Evolutionary conservation across 2,329 filamentous ascomycete species (phyloP), one percentile per base, ranked within the genome.

Genomic region (Rutstroemia sp.): DNA sequence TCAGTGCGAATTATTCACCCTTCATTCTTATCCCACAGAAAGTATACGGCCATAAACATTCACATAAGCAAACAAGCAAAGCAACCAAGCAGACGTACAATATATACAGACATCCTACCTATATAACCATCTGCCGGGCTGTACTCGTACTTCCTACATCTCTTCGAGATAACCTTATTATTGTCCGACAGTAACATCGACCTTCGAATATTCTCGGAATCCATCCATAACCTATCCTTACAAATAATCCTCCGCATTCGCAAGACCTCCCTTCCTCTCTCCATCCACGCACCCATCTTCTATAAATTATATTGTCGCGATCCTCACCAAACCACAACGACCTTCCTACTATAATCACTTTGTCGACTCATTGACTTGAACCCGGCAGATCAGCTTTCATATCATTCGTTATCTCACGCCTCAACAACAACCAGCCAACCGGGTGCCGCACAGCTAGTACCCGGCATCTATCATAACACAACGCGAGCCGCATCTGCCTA

Each of bases 381-480:
- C 46, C 34, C 10, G 46, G 46, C 46, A 48, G 46, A 48, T 48
- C 46, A 34, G 8, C 23, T 48, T 8, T 17, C n/a, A 19, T 17
- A 42, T 19, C 39, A 50, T 51, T 51, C 54, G 16, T 56, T 56
- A 46, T 46, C 38, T 39, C 38, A 49, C 44, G 16, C 41, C 54
- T 51, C 54, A 25, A 56, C 42, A 47, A 47, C 45, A 51, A 38
- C 42, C 49, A 54, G 21, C 55, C 55, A 48, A 53, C 52, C 52
- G 46, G 52, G 12, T 55, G 21, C 23, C 37, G 27, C 27, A 54
- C 12, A 27, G 17, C 37, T 30, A 9, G 17, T 39, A 38, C 41
- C 55, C 44, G 44, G 48, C 37, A 27, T 48, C 48, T 39, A 50
- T 46, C 25, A 50, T 49, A 16, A 23, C n/a, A 53, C 54, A 57